Base-by-base conservation (phyloP, 495 filamentous ascomycete genomes). In the Podospora sp. region DNA sequence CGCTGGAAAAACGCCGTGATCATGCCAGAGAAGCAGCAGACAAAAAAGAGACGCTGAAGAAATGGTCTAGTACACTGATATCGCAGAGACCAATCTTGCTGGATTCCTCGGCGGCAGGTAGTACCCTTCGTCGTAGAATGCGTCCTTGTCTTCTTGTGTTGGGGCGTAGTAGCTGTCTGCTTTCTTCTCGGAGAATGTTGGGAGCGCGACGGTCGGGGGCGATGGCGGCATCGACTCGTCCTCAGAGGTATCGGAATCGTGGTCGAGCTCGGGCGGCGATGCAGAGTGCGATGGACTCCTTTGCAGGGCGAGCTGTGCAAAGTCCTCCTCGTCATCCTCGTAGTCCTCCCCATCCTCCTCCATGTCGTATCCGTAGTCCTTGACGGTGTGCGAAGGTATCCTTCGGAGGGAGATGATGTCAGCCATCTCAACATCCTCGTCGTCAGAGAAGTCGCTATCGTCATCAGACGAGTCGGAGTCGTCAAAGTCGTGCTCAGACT, bases 181-280 rank as follows among this genome's bases (percentile, higher is more conserved):
- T 76, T 87, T 78, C 82, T 94, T 91, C 70, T 90, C 86, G 49
- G 89, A 83, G 75, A 94, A 92, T 46, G 88, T 80, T 68, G 90
- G 85, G 62, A 93, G 81, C 36, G 79, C 67, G 65, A 89, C 77
- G 1, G 87, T 83, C 5, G 90, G 90, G 57, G 94, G 94, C 62
- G 94, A 96, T n/a, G 91, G 88, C 35, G 94, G 93, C 84, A 92
- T 91, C 29, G 87, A 83, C 71, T 88, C 86, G 75, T 88, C 87
- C 67, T 88, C 86, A 59, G 84, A 84, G 0, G 90, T 91, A 69
- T 86, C 87, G 65, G 86, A 87, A 71, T 91, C 85, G 73, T 85
- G 83, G 33, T 91, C 83, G 69, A 97, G 87, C 79, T 94, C 93
- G 40, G 93, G 92, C 3, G 74, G 89, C 56, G 85, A 81, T 69